Evolutionary conservation across 2,329 filamentous ascomycete genomes (phyloP), one percentile per base, ranked within the genome.

Genomic region (Thielaviopsis populi): DNA sequence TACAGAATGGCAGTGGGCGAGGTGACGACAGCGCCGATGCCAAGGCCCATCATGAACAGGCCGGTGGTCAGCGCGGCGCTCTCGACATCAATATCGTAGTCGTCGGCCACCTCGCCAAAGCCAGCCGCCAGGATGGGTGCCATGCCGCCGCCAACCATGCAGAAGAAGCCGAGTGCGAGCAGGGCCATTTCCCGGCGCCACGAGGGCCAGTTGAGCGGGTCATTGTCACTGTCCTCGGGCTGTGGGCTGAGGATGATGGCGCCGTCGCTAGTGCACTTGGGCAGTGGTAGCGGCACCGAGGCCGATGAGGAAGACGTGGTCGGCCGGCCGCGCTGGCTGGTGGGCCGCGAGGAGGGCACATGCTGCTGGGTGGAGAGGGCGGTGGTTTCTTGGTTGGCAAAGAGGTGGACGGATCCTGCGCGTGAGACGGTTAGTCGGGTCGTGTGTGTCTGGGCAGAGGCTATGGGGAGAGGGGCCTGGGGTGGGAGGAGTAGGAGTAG

Each of bases 21-120:
- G 69, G 88, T 86, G 62, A 97, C 71, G 6, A 96, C 85, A 19
- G 85, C 90, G 1, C 92, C 92, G 0, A 96, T 69, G 1, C 91
- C 92, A 46, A 97, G 76, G 0, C 94, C 94, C 82, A 96, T 80
- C 91, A 97, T 96, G 75, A 90, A 96, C 15, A 96, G 76, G 0
- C 91, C 91, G 0, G 91, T 96, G 0, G 92, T 97, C 65, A 95
- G 78, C 1, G 92, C 86, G 3, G 96, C 90, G 61, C 81, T 75
- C 37, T 89, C 82, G 17, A 88, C 83, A 0, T 82, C 78, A 24
- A 96, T 82, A 66, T 80, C 67, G 71, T 87, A 81, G 48, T 80
- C 78, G 0, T 78, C 68, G 1, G 91, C 86, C 13, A 97, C 87
- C 53, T 95, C 78, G 40, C 84, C 85, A 76, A 96, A 97, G 13